Conservation (phyloP, 257 asterid species). For the Rehmannia glutinosa region DNA sequence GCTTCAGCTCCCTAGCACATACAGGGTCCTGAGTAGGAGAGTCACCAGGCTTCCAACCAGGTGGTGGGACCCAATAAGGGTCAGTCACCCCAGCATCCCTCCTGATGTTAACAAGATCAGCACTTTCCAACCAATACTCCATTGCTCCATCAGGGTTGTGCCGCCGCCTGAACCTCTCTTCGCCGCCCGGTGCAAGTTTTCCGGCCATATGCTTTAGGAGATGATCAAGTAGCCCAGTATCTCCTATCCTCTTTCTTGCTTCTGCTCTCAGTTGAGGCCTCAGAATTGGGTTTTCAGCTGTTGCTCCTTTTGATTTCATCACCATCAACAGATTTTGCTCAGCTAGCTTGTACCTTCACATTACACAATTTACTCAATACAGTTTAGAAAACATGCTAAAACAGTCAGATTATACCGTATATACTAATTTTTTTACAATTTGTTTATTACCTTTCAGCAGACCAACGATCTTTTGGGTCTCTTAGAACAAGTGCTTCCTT, state of each 20-base stretch:
- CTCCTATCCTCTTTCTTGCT: slow-evolving; percentile 91
- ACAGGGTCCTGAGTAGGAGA: slow-evolving; percentile 86
- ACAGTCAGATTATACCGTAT: too few relatives aligned
- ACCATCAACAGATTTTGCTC: slow-evolving; percentile 70
- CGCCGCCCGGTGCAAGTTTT: slow-evolving; percentile 76
- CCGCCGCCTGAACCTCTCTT: slow-evolving; percentile 69
- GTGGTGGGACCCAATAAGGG: slow-evolving; percentile 96
- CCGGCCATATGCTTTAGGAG: slow-evolving; percentile 97
- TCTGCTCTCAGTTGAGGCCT: slow-evolving; percentile 85
- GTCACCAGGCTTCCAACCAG: slow-evolving; percentile 94
- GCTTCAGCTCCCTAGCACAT: slow-evolving; percentile 66
- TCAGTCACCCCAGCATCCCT: slow-evolving; percentile 79
- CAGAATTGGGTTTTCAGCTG: slow-evolving; percentile 58
- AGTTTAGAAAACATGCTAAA: not conserved
- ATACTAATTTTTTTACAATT: not conserved
- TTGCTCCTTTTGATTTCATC: slow-evolving; percentile 77
- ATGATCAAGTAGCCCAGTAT: slow-evolving; percentile 88
- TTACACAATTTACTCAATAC: slow-evolving; percentile 1
- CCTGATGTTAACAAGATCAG: slow-evolving; percentile 69
- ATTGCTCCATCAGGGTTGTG: slow-evolving; percentile 96
- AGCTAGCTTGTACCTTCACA: slow-evolving; percentile 75
- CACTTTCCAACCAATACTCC: slow-evolving; percentile 97
- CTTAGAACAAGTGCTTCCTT: slow-evolving; percentile 44
- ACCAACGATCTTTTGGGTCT: slow-evolving; percentile 92
- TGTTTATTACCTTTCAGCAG: slow-evolving; percentile 69